Base-by-base conservation (phyloP, 2,329 filamentous ascomycete species). In the Penicillium fuscoglaucum region DNA sequence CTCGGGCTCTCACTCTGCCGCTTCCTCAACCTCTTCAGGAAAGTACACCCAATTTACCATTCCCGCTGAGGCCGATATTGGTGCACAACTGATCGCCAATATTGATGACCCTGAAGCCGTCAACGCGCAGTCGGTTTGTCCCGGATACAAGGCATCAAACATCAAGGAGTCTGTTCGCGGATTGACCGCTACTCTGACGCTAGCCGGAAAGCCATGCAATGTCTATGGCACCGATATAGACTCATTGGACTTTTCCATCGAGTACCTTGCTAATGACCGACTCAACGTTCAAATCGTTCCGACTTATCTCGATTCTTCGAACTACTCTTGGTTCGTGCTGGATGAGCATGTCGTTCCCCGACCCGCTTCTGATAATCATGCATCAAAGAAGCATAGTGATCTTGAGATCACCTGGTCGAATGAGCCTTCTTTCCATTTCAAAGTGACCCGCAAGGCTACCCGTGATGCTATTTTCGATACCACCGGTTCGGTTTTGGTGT, bases 171-270 rank as follows among this genome's bases (percentile, higher is more conserved):
- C 74, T 13, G 64, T 72, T 4, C 69, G 72, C 59, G 83, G 83
- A 4, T 75, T 87, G 52, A 81, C 76, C 2, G 84, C 84, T 8
- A 78, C 74, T 5, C 67, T 87, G 65, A 75, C 66, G 0, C 70
- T 87, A 53, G 83, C 82, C 39, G 84, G 84, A 3, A 64, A 76
- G 24, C 70, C 83, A 31, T 87, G 91, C 78, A 89, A 93, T 72
- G 83, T 86, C 24, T 96, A 93, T 63, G 91, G 91, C 0, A 88
- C 82, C 8, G 91, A 96, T 69, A 78, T 96, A 29, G 80, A 87
- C 26, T 78, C 82, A 5, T 77, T 96, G 49, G 82, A 81, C 37
- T 77, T 96, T 33, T 82, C 84, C 3, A 87, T 95, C 13, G 84
- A 87, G 67, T 88, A 87, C 64, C 86, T 90, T 69, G 81, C 84